Percentiles rank a stretch among this genome's conserved stretches.
These are phyloP conservation scores for Heliamphora pulchella DNA, from an alignment of 179 eudicot species.

Conservation along the genomic window DNA sequence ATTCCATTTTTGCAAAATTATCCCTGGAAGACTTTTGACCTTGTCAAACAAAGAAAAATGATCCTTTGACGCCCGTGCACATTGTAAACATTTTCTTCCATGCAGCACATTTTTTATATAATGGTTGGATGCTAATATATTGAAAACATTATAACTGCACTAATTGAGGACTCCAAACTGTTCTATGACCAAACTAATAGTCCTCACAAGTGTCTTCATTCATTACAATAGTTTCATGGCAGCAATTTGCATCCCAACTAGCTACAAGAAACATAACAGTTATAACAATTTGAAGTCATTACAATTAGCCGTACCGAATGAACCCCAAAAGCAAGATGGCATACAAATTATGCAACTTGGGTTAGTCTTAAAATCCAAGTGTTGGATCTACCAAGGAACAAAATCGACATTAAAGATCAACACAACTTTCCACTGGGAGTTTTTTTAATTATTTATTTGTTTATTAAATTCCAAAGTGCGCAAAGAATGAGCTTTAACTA, in stretches of 20 bases:
- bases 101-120: not conserved
- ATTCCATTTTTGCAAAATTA: not conserved
- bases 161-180: not conserved
- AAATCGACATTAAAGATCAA: not conserved
- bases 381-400: not conserved
- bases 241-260: not conserved
- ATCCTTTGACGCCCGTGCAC: not conserved
- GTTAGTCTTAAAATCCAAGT: too few species aligned
- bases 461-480: too few species aligned
- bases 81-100: not conserved
- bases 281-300: not conserved
- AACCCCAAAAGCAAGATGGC: too few species aligned
- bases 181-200: not conserved
- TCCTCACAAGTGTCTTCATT: not conserved
- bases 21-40: not conserved
- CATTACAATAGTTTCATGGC: not conserved
- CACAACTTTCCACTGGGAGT: not conserved
- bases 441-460: too few species aligned
- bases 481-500: too few species aligned
- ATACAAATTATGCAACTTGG: too few species aligned
- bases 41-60: not conserved
- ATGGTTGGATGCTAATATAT: not conserved
- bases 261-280: not conserved
- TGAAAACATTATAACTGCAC: not conserved
- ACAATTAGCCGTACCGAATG: not conserved